Evolutionary conservation across 2,329 filamentous ascomycete species (phyloP).

Genomic region (Colletotrichum sp.): DNA sequence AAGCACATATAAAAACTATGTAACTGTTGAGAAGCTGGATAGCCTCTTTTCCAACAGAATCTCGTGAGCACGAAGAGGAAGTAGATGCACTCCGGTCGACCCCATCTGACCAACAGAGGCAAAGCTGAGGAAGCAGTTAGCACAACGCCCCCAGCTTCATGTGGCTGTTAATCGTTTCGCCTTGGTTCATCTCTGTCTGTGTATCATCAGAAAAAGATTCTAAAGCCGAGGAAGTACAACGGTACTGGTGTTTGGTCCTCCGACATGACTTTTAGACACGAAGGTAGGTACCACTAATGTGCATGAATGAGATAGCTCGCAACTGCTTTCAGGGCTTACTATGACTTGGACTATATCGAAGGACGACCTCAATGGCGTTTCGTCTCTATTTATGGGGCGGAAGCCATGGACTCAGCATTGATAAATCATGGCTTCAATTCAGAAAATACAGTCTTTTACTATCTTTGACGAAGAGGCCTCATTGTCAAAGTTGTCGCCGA

Average conservation of each 20-base stretch:
- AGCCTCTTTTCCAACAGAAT: fast-evolving
- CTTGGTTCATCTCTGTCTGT: too few relatives aligned
- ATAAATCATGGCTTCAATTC: not conserved
- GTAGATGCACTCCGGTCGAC: too few relatives aligned
- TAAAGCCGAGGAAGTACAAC: fast-evolving
- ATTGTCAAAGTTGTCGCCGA: fast-evolving
- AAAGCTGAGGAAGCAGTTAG: too few relatives aligned
- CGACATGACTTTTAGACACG: too few relatives aligned
- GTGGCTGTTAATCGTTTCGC: fast-evolving
- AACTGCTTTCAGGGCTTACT: not conserved
- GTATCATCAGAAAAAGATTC: fast-evolving
- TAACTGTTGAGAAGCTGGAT: fast-evolving
- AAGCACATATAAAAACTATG: fast-evolving
- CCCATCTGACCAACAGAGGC: fast-evolving
- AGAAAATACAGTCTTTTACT: not conserved
- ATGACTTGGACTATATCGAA: not conserved
- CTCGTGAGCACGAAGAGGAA: too few relatives aligned
- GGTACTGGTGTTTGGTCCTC: too few relatives aligned
- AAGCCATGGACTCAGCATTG: fast-evolving
- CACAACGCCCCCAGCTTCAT: too few relatives aligned
- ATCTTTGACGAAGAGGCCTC: not conserved
- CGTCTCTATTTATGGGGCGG: fast-evolving
- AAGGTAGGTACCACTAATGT: not conserved
- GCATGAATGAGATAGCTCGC: not conserved
- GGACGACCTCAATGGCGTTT: fast-evolving